Evolutionary conservation across 352 stramenopile species (phyloP), one percentile per base, ranked within the genome.

Genomic region (Phytophthora lateralis): DNA sequence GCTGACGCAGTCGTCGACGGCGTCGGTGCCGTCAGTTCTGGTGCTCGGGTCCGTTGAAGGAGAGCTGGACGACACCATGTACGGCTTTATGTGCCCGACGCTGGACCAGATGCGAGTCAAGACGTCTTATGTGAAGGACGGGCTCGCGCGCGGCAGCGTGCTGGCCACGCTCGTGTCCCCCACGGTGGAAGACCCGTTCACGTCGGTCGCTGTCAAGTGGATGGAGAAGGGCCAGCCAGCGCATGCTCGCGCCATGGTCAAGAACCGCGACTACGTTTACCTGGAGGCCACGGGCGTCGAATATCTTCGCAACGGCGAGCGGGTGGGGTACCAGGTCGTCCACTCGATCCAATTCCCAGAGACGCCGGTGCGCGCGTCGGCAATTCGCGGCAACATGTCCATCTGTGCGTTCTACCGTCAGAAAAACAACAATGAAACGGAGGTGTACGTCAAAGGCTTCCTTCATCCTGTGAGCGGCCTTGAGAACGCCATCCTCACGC

Each of bases 341-440:
- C 82, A 90, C 66, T 90, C 78, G 41, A 67, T 91, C 15, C 65
- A 85, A 17, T 77, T 90, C 17, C 61, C 61, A 18, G 69, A 75
- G 45, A 74, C 66, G 5, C 53, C 65, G 1, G 53, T 59, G 20
- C 66, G 65, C 7, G 30, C 69, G 18, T 52, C 55, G 1, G 49
- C 49, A 10, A 67, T 55, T 15, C 70, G 66, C 11, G 71, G 66
- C 37, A 71, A 71, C 38, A 74, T 76, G 58, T 79, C 66, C 30
- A 57, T 76, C 20, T 79, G 66, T 20, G 63, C 63, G 7, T 48
- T 79, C 15, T 79, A 76, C 39, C 44, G 71, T 15, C 71, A 76
- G 57, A 75, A 69, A 27, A 70, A 73, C 43, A 67, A 30, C 26
- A 26, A 58, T 30, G 61, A 64, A 39, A 75, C 58, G 15, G 70